phyloP scores from a whole-genome alignment of 1,284 basidiomycete species.

The Vanrija sp. region DNA sequence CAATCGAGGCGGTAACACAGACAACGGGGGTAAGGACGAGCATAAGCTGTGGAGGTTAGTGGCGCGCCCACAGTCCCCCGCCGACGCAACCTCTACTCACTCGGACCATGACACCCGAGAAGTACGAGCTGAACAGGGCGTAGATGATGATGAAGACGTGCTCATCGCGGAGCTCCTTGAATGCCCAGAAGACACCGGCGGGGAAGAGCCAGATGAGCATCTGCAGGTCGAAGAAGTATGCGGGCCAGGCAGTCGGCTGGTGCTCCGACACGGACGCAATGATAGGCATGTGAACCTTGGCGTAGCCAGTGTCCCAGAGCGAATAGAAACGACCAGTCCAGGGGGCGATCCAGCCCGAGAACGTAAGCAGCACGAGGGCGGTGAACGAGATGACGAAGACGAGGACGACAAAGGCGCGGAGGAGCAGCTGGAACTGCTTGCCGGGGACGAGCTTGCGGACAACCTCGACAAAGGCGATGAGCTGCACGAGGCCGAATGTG shows the following conservation, averaged over 20 bases:
- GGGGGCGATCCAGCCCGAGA: conserved; percentile 93
- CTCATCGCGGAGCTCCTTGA: conserved; percentile 90
- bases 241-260: conserved; percentile 98
- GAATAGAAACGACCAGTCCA: conserved; percentile 99
- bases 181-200: conserved; percentile 89
- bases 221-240: conserved; percentile 99
- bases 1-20: conserved; percentile 78
- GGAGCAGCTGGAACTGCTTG: conserved; percentile 84
- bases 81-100: background rate
- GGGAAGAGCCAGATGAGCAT: conserved; percentile 98
- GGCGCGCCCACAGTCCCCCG: too few species aligned
- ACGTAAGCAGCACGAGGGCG: conserved; percentile 75
- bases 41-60: conserved; percentile 31
- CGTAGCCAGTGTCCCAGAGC: conserved; percentile 98
- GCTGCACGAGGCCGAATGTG: conserved; percentile 94
- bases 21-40: conserved; percentile 49
- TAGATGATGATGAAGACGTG: conserved; percentile 99
- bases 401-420: conserved; percentile 65
- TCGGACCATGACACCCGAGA: conserved; percentile 99
- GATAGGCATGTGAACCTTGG: conserved; percentile 87
- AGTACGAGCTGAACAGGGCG: conserved; percentile 92
- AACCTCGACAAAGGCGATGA: conserved; percentile 89
- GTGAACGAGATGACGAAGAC: conserved; percentile 69
- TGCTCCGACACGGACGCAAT: conserved; percentile 99
- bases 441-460: conserved; percentile 85